Evolutionary conservation across 345 rosid genomes (phyloP).

Genomic region (Excoecaria cochinchinensis): DNA sequence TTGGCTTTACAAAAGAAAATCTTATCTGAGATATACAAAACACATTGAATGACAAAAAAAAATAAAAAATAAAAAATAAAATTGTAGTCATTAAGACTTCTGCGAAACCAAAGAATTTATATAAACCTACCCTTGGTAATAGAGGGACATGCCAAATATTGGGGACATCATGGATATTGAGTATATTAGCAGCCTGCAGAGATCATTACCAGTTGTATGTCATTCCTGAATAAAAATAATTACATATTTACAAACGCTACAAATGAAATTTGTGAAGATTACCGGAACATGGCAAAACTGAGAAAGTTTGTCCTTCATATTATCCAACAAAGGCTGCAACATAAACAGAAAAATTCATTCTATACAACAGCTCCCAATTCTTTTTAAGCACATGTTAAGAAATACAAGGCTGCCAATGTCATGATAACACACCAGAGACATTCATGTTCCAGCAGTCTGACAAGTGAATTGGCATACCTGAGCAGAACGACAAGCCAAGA

Average conservation of each 20-base stretch:
- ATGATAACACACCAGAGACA: neutral
- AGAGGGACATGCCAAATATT: conserved; percentile 38
- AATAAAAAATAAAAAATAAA: too few relatives aligned
- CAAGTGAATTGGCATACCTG: conserved; percentile 20
- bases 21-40: conserved; percentile 19
- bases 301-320: conserved; percentile 31
- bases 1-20: conserved; percentile 62
- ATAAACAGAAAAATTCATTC: conserved; percentile 1
- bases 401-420: neutral
- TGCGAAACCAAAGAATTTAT: conserved; percentile 22
- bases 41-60: neutral
- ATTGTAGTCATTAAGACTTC: conserved; percentile 2
- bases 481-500: conserved; percentile 39
- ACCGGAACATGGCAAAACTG: conserved; percentile 56
- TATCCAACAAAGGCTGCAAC: conserved; percentile 34
- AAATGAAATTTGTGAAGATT: conserved; percentile 24
- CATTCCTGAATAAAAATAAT: neutral
- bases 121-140: conserved; percentile 29
- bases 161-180: conserved; percentile 37
- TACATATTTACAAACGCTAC: conserved; percentile 6
- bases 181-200: conserved; percentile 36
- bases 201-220: conserved; percentile 3
- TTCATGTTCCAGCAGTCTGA: neutral
- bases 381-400: neutral
- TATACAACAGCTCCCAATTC: neutral